phyloP scores from a whole-genome alignment of 148 eudicot genomes.

The Cornus kousa region DNA sequence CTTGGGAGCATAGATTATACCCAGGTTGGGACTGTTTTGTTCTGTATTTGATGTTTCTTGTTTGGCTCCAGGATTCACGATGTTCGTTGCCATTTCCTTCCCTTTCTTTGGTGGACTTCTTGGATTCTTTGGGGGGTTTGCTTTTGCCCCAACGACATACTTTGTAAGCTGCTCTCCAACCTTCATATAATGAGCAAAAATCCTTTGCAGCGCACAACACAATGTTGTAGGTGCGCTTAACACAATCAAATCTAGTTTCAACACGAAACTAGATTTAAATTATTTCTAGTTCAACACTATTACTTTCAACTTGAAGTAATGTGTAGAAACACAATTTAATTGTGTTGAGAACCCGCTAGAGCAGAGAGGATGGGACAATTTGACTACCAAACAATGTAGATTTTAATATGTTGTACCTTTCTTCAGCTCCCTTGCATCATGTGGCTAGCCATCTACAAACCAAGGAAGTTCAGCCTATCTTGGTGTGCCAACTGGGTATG shows the following conservation, averaged over 20 bases:
- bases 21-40: background rate
- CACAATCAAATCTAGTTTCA: no score
- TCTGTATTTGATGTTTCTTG: background rate
- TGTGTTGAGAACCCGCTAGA: no score
- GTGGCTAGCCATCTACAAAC: constrained; percentile 26
- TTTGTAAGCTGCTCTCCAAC: constrained; percentile 6
- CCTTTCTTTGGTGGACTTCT: constrained; percentile 32
- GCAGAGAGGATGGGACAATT: no score
- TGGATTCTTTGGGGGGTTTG: constrained; percentile 31
- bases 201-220: no score
- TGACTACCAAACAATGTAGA: background rate
- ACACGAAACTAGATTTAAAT: no score
- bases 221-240: no score
- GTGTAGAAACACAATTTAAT: no score
- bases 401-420: background rate
- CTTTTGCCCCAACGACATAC: constrained; percentile 26
- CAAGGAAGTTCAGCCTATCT: constrained; percentile 19
- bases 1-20: background rate
- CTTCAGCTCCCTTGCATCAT: constrained; percentile 24
- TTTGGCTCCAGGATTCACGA: constrained; percentile 10
- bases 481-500: constrained; percentile 24
- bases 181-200: background rate
- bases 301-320: no score
- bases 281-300: no score
- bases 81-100: constrained; percentile 22